Evolutionary conservation across 2,329 filamentous ascomycete species (phyloP).

Genomic region (Huntiella bhutanensis): DNA sequence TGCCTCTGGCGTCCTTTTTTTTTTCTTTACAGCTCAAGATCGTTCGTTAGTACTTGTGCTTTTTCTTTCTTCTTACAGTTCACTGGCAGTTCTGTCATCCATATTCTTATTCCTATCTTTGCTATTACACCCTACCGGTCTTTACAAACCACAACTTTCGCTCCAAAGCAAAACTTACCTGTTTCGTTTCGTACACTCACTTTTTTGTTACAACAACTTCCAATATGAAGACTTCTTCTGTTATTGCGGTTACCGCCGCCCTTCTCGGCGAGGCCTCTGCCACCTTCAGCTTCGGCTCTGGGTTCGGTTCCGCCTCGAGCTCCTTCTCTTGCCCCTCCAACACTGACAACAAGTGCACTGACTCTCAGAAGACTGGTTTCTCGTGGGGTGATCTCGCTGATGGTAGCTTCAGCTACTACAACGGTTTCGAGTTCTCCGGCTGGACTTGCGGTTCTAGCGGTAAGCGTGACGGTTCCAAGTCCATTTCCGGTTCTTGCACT

Average conservation of each 20-base stretch:
- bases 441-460: slow-evolving; percentile 46
- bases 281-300: slow-evolving; percentile 20
- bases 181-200: slow-evolving; percentile 9
- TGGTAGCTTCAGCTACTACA: slow-evolving; percentile 47
- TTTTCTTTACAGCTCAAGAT: slow-evolving; percentile 8
- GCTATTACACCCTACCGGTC: not conserved
- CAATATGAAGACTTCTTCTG: slow-evolving; percentile 31
- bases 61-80: slow-evolving; percentile 12
- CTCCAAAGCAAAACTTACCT: slow-evolving; percentile 11
- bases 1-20: slow-evolving; percentile 10
- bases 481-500: slow-evolving; percentile 39
- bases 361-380: slow-evolving; percentile 51
- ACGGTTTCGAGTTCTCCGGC: slow-evolving; percentile 54
- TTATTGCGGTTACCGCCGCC: slow-evolving; percentile 30
- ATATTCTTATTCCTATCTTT: slow-evolving; percentile 15
- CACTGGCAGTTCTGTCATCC: slow-evolving; percentile 14
- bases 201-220: not conserved
- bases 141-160: slow-evolving; percentile 13
- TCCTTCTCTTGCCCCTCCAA: slow-evolving; percentile 49
- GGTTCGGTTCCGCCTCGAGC: not conserved
- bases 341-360: slow-evolving; percentile 57
- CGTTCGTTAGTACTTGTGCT: slow-evolving; percentile 11
- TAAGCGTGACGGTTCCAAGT: slow-evolving; percentile 25
- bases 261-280: slow-evolving; percentile 31
- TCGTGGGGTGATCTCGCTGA: slow-evolving; percentile 45